Evolutionary conservation across 2,329 filamentous ascomycete species (phyloP), one percentile per base, ranked within the genome.

Genomic region (Epichloe scottii): DNA sequence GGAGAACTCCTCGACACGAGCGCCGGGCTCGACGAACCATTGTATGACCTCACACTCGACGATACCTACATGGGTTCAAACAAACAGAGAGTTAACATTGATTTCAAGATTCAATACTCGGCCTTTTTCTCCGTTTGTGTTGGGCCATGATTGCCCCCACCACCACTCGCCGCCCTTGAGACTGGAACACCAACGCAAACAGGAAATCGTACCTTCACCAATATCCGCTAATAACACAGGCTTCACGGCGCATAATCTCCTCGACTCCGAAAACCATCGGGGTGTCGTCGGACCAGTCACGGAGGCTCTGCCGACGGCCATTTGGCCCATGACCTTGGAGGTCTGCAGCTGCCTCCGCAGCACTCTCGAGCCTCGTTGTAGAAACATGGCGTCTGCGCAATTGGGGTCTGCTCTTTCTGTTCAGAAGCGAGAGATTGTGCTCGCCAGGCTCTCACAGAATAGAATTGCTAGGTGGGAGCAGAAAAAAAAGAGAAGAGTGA

Each of bases 31-130:
- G 58, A 98, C 91, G 66, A 97, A 98, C 93, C 93, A 98, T 73
- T 98, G 93, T 62, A 97, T 97, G 62, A 98, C 88, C 69, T 98
- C 93, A 64, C 93, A 95, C 71, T 98, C 93, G 65, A 93, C 90
- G 62, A 97, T 98, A 51, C 93, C 93, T 93, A 60, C 39, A 30
- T 30, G 23, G 3, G 12, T 30, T 19, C 39, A 41, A 41, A 19
- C 2, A 26, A 26, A 23, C 5, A 41, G 19, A 19, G 12, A 41
- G 12, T 43, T 17, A 43, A 23, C 15, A 23, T 7, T n/a, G 14
- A 26, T 15, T 21, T 33, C 15, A 12, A 19, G 10, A 41, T 17
- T 11, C 15, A 11, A 41, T 21, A 17, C 10, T 41, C 4, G 14
- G 10, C n/a, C 17, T 41, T 41, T 17, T 41, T 41, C 17, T 11